A percentile compares a stretch with the other conserved stretches of the same genome.
Evolutionary conservation across 352 stramenopile species (phyloP).

Genomic region (Peronospora destructor): DNA sequence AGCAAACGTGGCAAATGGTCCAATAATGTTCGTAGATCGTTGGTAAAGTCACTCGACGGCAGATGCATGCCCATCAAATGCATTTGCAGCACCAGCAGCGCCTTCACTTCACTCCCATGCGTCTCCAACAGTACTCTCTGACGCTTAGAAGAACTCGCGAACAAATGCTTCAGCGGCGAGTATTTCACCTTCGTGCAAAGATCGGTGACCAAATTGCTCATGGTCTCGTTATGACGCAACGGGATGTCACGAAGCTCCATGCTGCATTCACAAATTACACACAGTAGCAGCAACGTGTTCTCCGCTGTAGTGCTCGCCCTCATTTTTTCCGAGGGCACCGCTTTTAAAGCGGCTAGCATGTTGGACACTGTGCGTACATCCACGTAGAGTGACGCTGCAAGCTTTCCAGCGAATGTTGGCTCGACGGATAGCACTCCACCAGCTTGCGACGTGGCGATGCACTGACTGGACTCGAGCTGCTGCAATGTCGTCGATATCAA

Average conservation of each 20-base stretch:
- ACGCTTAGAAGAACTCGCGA: slow-evolving; percentile 37
- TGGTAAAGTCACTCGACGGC: slow-evolving; percentile 97
- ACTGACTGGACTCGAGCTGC: slow-evolving; percentile 84
- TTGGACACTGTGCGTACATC: slow-evolving; percentile 84
- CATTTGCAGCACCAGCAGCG: slow-evolving; percentile 91
- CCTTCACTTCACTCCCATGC: slow-evolving; percentile 79
- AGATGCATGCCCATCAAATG: slow-evolving; percentile 88
- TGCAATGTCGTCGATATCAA: slow-evolving; percentile 71
- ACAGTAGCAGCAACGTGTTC: slow-evolving; percentile 33
- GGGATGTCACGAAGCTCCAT: slow-evolving; percentile 93
- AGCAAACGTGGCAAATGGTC: slow-evolving; percentile 94
- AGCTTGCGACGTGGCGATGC: slow-evolving; percentile 38
- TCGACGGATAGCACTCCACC: slow-evolving; percentile 36
- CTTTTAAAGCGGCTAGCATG: slow-evolving; percentile 45
- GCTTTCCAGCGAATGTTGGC: slow-evolving; percentile 86
- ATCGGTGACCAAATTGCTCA: slow-evolving; percentile 53
- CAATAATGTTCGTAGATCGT: slow-evolving; percentile 93
- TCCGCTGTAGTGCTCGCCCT: slow-evolving; percentile 1
- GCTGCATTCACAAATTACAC: slow-evolving; percentile 58
- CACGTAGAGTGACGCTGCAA: slow-evolving; percentile 95
- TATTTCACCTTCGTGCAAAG: slow-evolving; percentile 51
- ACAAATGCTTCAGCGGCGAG: slow-evolving; percentile 55
- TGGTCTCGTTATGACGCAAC: slow-evolving; percentile 97
- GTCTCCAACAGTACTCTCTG: slow-evolving; percentile 57
- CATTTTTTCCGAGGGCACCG: slow-evolving; percentile 12